Evolutionary conservation across 306 rosid genomes (phyloP), one percentile per base, ranked within the genome.

Genomic region (Inga oerstediana): DNA sequence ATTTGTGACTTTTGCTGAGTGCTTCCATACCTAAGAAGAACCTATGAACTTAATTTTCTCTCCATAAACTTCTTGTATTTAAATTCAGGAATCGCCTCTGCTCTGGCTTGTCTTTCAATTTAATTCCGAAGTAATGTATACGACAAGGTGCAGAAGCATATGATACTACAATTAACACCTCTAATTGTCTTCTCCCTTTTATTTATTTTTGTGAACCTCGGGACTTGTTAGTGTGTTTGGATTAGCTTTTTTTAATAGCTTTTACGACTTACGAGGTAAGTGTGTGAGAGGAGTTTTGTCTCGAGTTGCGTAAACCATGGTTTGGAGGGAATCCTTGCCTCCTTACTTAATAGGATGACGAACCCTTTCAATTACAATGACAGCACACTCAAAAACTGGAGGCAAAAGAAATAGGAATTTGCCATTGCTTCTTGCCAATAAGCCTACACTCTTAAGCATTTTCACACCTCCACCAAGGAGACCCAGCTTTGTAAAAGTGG

Each of bases 381-480:
- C 32, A 34, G 82, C 20, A 70, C 39, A 84, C 84, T 76, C 82
- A 80, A 66, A 48, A 62, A 54, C 84, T 77, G 16, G n/a, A 51
- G 72, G 77, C 72, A 59, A 69, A 65, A 70, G 52, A 79, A 27
- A 74, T 66, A 35, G 32, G 45, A 83, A 79, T 62, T 81, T 61
- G 45, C 75, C 77, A 54, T 68, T 46, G 69, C 80, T 78, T 77
- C 77, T 52, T 51, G 49, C 84, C 87, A 85, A 68, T 49, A 12
- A 30, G 79, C 80, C 77, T 62, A 41, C 8, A 75, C 72, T 75
- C 80, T 15, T 19, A 84, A 80, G 84, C 82, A 79, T 86, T 83
- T 83, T 77, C 78, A 76, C 70, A 66, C 80, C 97, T 87, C 99
- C 99, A 95, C 99, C 99, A 95, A 76, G 99, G 99, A 62, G 89